Evolutionary conservation across 2,329 filamentous ascomycete genomes (phyloP), one percentile per base, ranked within the genome.

Genomic region (Hymenotorrendiella dingleyae): DNA sequence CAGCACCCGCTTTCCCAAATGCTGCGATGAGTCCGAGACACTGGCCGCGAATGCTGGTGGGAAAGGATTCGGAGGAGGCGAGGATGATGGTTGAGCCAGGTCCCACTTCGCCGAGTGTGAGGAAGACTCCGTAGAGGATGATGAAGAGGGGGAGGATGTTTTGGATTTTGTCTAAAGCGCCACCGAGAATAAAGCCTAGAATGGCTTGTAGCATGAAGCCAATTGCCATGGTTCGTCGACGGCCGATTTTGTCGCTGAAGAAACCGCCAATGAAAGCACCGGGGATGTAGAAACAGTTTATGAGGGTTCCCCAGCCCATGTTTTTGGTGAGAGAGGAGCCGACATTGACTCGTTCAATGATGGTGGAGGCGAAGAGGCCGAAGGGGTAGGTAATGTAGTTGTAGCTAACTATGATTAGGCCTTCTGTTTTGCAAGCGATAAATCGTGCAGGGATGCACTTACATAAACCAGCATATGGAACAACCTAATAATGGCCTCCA

Each of bases 1-100:
- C 95, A 2, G 88, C 90, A 38, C 83, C 83, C 27, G 89, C 75
- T 64, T 88, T 90, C 47, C 86, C 85, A 2, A 80, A 57, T 0
- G 84, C 84, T 0, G 85, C 84, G 0, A 84, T 84, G 33, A 86
- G 73, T 4, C 82, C 80, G 53, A 84, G 83, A 64, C 83, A 84
- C 59, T 86, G 78, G 2, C 89, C 90, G 29, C 89, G 78, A 12
- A 96, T 82, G 16, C 85, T 84, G 3, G 90, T 95, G 0, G 90
- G 87, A 56, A 82, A 89, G 2, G 86, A 90, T 69, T 95, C 95
- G 36, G 85, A 84, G 0, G 90, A 89, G 22, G 94, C 65, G 0
- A 95, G 74, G 2, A 89, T 89, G 54, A 95, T 94, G 62, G 94
- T 95, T 68, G 95, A 86, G 9, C 90, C 90, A 0, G 90, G 88